Evolutionary conservation across 2,329 filamentous ascomycete genomes (phyloP), one percentile per base, ranked within the genome.

Genomic region (Samsoniella hepiali): DNA sequence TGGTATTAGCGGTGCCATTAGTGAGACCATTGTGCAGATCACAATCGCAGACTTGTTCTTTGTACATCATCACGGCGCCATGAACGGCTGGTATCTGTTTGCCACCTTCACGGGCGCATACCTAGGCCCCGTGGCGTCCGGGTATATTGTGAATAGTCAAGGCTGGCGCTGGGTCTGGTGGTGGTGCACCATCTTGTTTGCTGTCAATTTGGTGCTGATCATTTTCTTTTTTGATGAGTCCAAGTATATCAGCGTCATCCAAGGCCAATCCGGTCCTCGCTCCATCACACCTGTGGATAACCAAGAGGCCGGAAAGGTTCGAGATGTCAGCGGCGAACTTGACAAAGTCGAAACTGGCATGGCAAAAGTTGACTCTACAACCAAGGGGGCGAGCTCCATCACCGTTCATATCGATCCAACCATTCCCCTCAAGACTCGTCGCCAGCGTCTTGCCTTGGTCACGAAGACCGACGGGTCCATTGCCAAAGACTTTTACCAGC

Each of bases 71-170:
- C 65, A 70, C 27, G 80, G 77, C 0, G 69, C 73, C 3, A 78
- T 80, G 76, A 85, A 84, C 64, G 73, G 71, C 0, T 72, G 80
- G 10, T 84, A 79, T 63, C 69, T 79, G 63, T 78, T 73, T 10
- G 54, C 67, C n/a, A 69, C 68, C 7, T 70, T 69, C 32, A 65
- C 67, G 2, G 74, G 72, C 5, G 68, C 71, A 0, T 73, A 71
- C n/a, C 67, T 76, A 5, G 68, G 66, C 0, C 71, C 72, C 3
- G 65, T 75, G 15, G 71, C 71, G 5, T 68, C 73, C 3, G 73
- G 74, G 0, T 69, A 70, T 17, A 67, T 72, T 0, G 64, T 67
- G 1, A 65, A 63, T 2, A 49, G 29, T 2, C 67, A 72, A 55
- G 71, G 71, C 0, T 75, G 71, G 72, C 69, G 72, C 0, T 72